phyloP scores from a whole-genome alignment of 257 asterid genomes.

The Forsythia viridissima region DNA sequence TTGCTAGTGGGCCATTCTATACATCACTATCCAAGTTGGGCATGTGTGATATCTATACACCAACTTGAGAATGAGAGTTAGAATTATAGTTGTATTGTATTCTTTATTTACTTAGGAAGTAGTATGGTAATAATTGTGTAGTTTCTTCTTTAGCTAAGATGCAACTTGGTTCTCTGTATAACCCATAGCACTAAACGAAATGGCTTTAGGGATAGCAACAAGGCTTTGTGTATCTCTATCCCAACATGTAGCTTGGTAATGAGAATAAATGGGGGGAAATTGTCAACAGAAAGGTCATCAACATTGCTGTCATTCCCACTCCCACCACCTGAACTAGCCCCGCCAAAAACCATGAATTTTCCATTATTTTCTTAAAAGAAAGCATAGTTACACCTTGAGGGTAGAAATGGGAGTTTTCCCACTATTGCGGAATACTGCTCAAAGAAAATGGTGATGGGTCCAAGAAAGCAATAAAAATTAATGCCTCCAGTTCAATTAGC shows the following conservation, averaged over 20 bases:
- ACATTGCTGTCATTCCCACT: neutral
- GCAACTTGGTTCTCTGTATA: neutral
- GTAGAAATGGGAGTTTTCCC: neutral
- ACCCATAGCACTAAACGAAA: neutral
- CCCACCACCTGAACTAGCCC: neutral
- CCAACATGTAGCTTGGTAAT: neutral
- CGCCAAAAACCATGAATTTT: neutral
- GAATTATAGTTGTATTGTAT: no score
- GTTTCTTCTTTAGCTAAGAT: no score
- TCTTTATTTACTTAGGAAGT: no score
- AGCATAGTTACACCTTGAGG: neutral
- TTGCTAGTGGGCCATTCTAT: no score
- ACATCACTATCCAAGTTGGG: no score
- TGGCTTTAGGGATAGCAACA: neutral
- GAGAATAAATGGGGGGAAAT: neutral
- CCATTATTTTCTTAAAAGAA: neutral
- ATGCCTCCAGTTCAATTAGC: neutral
- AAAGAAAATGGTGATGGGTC: neutral
- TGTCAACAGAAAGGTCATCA: neutral
- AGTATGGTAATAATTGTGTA: no score
- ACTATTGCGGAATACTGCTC: neutral
- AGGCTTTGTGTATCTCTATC: neutral
- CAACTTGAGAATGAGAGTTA: no score
- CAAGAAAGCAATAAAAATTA: neutral
- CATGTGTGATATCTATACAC: no score